Evolutionary conservation across 306 rosid species (phyloP).

Genomic region (Malus sieversii): DNA sequence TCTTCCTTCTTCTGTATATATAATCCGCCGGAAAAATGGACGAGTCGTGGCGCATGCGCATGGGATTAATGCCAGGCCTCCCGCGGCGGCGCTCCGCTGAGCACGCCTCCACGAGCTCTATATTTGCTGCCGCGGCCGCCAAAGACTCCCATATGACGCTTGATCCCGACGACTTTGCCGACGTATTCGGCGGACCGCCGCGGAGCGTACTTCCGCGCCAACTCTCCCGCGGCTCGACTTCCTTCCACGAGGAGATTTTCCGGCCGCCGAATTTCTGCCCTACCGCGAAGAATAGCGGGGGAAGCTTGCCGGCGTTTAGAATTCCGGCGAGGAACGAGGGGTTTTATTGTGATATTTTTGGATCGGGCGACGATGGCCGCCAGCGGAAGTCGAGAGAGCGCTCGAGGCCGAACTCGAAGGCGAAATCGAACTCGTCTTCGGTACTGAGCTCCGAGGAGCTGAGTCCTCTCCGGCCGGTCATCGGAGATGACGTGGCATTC

Average conservation of each 20-base stretch:
- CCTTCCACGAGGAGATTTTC: constrained; percentile 55
- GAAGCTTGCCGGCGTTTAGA: constrained; percentile 60
- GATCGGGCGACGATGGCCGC: constrained; percentile 53
- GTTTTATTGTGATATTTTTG: constrained; percentile 60
- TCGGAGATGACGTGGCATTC: constrained; percentile 65
- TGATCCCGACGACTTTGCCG: constrained; percentile 52
- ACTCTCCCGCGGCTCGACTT: constrained; percentile 21
- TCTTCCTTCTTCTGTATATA: not conserved
- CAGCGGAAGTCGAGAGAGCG: constrained; percentile 64
- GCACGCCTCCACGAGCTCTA: constrained; percentile 16
- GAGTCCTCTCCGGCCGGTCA: constrained; percentile 54
- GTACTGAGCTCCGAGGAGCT: constrained; percentile 81
- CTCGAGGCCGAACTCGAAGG: constrained; percentile 55
- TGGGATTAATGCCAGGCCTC: constrained; percentile 34
- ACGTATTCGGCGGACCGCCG: constrained; percentile 89
- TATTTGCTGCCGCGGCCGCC: constrained; percentile 23
- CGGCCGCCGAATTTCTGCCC: constrained; percentile 28
- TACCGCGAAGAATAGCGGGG: constrained; percentile 23
- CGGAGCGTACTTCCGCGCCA: constrained; percentile 47
- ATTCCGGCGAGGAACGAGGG: constrained; percentile 48
- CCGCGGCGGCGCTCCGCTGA: constrained; percentile 49
- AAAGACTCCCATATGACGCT: constrained; percentile 12
- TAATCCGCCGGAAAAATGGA: constrained; percentile 31
- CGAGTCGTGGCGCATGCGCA: constrained; percentile 51
- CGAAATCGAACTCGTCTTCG: constrained; percentile 60